These are phyloP conservation scores for Clohesyomyces aquaticus DNA, from an alignment of 495 filamentous ascomycete genomes.

Conservation along the genomic window DNA sequence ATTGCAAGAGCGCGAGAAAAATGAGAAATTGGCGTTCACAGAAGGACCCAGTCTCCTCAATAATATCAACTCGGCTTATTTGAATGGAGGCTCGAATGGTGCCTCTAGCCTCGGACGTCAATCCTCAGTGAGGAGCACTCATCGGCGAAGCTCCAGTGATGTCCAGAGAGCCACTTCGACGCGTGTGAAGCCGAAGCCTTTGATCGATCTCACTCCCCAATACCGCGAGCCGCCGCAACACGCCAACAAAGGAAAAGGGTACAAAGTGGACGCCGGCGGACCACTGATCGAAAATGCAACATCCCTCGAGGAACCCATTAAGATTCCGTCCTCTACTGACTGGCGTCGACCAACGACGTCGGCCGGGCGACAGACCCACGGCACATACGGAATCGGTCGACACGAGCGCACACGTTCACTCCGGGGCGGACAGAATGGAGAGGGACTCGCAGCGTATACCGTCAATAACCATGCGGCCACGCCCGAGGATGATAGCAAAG, in stretches of 20 bases:
- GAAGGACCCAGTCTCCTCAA: constrained; percentile 58
- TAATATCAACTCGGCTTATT: constrained; percentile 13
- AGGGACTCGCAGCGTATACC: constrained; percentile 32
- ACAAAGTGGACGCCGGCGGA: constrained; percentile 59
- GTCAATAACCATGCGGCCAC: constrained; percentile 32
- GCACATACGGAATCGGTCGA: constrained; percentile 28
- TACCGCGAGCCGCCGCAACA: constrained; percentile 77
- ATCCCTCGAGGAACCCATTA: constrained; percentile 56
- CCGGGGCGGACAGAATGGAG: constrained; percentile 10
- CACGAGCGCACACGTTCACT: constrained; percentile 31
- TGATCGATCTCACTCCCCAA: constrained; percentile 76
- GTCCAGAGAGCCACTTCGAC: constrained; percentile 41
- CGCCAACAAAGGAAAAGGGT: constrained; percentile 67
- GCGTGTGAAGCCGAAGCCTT: constrained; percentile 57
- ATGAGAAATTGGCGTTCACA: constrained; percentile 56
- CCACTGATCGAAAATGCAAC: constrained; percentile 71
- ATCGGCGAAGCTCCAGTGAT: constrained; percentile 35
- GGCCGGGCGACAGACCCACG: constrained; percentile 23
- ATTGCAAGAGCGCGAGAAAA: constrained; percentile 57
- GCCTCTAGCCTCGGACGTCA: constrained; percentile 22
- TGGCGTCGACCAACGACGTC: constrained; percentile 51
- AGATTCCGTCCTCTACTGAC: constrained; percentile 57
- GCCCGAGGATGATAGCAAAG: constrained; percentile 38
- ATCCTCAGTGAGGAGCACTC: constrained; percentile 29
- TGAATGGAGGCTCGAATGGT: constrained; percentile 4